phyloP scores from a whole-genome alignment of 2,329 filamentous ascomycete genomes.

The Seiridium cupressi region DNA sequence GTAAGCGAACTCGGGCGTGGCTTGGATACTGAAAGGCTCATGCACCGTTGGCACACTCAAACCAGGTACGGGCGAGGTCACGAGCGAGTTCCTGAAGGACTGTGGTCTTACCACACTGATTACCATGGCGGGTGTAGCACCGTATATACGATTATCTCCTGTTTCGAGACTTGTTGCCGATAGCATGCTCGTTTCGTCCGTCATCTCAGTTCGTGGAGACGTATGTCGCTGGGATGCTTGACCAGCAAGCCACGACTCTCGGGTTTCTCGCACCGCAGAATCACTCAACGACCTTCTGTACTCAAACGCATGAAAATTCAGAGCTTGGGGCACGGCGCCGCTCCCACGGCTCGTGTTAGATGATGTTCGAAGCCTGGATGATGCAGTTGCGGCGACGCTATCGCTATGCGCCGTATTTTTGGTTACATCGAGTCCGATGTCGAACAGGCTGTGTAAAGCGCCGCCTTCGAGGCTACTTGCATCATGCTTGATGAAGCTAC shows the following conservation, averaged over 20 bases:
- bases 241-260: conserved; percentile 2
- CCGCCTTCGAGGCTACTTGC: conserved; percentile 13
- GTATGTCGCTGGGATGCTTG: neutral
- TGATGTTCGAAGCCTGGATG: neutral
- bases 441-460: conserved; percentile 15
- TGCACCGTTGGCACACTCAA: conserved; percentile 19
- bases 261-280: neutral
- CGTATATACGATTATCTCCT: neutral
- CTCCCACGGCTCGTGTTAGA: conserved; percentile 6
- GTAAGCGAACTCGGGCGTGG: conserved; percentile 28
- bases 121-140: neutral
- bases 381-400: neutral
- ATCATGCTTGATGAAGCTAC: conserved; percentile 22
- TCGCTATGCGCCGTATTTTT: neutral
- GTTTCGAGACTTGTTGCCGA: neutral
- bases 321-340: neutral
- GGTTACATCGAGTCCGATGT: conserved; percentile 12
- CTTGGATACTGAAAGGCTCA: conserved; percentile 29
- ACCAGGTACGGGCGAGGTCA: neutral
- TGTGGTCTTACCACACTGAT: neutral
- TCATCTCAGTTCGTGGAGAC: neutral
- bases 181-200: neutral
- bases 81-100: neutral
- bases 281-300: neutral
- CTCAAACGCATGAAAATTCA: neutral